phyloP scores from a whole-genome alignment of 2,329 filamentous ascomycete species.

The Aspergillus pseudoterreus region DNA sequence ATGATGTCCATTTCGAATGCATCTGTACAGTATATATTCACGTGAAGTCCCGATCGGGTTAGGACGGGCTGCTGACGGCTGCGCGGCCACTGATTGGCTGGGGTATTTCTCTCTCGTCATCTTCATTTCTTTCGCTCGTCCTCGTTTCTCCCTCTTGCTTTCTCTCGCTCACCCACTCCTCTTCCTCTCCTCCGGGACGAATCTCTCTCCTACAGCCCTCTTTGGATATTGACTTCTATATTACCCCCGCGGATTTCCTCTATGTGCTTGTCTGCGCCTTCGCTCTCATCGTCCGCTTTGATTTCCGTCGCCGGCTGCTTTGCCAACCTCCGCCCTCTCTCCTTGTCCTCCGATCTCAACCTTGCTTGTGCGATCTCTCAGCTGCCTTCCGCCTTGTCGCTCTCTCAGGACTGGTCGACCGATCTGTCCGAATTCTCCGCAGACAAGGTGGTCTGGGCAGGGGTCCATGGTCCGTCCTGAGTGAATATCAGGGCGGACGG shows the following conservation, averaged over 20 bases:
- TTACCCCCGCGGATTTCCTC: constrained; percentile 22
- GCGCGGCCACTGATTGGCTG: constrained; percentile 15
- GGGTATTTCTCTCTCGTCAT: background rate
- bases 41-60: constrained; percentile 13
- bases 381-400: constrained; percentile 13
- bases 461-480: constrained; percentile 50
- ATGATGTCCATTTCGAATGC: background rate
- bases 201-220: constrained; percentile 1
- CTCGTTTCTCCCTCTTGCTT: background rate
- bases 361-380: constrained; percentile 13
- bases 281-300: constrained; percentile 23
- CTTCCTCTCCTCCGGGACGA: constrained; percentile 3
- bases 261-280: constrained; percentile 36
- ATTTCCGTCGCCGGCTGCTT: constrained; percentile 25
- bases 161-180: constrained; percentile 5
- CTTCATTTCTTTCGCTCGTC: constrained; percentile 1
- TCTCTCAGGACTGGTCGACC: constrained; percentile 11
- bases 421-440: constrained; percentile 21
- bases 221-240: background rate
- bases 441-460: constrained; percentile 43
- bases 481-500: constrained; percentile 44
- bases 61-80: constrained; percentile 10
- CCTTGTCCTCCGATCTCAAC: constrained; percentile 11
- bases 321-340: constrained; percentile 18
- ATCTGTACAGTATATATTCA: constrained; percentile 2